Evolutionary conservation across 1,139 yeast species (phyloP).

Genomic region (Hanseniaspora gamundiae): DNA sequence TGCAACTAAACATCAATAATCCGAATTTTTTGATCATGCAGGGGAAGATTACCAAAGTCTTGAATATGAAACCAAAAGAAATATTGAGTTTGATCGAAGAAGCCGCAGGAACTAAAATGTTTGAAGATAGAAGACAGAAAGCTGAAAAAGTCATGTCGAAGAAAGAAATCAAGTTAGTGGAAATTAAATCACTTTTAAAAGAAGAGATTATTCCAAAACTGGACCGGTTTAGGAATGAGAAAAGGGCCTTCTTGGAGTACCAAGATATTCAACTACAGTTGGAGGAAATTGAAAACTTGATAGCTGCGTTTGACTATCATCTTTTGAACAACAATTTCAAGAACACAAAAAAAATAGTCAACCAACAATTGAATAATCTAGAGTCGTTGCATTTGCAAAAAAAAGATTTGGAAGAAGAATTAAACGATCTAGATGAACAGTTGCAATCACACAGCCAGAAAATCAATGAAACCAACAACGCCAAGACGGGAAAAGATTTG

Average conservation of each 20-base stretch:
- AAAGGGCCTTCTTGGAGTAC: constrained; percentile 70
- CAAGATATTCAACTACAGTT: constrained; percentile 76
- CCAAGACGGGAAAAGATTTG: constrained; percentile 14
- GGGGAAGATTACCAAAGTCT: constrained; percentile 92
- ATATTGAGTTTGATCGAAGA: constrained; percentile 87
- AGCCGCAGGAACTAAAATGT: constrained; percentile 96
- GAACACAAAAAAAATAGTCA: constrained; percentile 29
- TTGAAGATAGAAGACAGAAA: constrained; percentile 84
- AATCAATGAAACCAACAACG: constrained; percentile 26
- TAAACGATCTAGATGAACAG: neutral
- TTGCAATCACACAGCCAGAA: constrained; percentile 7
- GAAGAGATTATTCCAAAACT: constrained; percentile 93
- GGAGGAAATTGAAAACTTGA: constrained; percentile 61
- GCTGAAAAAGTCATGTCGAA: constrained; percentile 87
- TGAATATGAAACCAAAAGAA: constrained; percentile 91
- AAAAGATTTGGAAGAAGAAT: neutral
- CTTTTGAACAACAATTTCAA: constrained; percentile 32
- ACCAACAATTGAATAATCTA: constrained; percentile 11
- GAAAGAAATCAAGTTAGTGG: constrained; percentile 73
- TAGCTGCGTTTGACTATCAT: constrained; percentile 66
- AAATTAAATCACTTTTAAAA: constrained; percentile 55
- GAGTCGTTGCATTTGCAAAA: neutral
- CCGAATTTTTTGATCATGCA: constrained; percentile 98
- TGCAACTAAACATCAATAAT: constrained; percentile 88
- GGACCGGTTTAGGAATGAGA: constrained; percentile 69